phyloP scores from a whole-genome alignment of 1,139 yeast genomes.

The Citeromyces hawaiiensis region DNA sequence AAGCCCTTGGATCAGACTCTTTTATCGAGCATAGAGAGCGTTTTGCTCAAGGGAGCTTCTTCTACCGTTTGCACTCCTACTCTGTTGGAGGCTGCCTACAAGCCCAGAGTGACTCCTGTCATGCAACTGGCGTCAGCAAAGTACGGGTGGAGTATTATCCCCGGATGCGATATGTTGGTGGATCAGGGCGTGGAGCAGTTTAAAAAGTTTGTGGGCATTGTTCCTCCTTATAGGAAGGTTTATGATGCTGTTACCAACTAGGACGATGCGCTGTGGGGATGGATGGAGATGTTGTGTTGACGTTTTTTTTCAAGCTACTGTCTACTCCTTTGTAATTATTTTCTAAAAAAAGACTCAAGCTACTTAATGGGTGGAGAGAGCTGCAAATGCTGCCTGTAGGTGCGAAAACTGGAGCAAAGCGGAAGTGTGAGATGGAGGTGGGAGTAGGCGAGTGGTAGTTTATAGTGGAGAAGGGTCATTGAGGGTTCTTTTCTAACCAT shows the following conservation, averaged over 20 bases:
- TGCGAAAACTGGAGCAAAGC: too few species aligned
- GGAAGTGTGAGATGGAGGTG: too few species aligned
- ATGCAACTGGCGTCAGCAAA: slow-evolving; percentile 60
- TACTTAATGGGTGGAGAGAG: too few species aligned
- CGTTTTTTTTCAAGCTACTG: too few species aligned
- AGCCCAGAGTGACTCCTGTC: slow-evolving; percentile 73
- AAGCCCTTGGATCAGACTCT: slow-evolving; percentile 49
- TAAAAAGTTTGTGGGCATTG: slow-evolving; percentile 59
- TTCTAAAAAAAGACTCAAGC: too few species aligned
- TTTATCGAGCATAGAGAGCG: slow-evolving; percentile 25
- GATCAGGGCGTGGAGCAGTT: slow-evolving; percentile 90
- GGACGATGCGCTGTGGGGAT: too few species aligned
- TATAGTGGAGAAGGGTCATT: too few species aligned
- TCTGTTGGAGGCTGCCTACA: slow-evolving; percentile 85
- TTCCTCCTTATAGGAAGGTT: slow-evolving; percentile 47
- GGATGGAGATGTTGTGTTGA: too few species aligned
- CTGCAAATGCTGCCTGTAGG: too few species aligned
- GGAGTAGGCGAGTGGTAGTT: too few species aligned
- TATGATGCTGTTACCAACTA: slow-evolving; percentile 36
- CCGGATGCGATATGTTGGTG: slow-evolving; percentile 85
- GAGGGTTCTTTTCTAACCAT: too few species aligned
- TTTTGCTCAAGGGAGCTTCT: slow-evolving; percentile 23
- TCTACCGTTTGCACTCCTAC: slow-evolving; percentile 27
- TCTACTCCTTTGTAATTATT: too few species aligned
- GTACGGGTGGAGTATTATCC: slow-evolving; percentile 57